Conservation (phyloP, 2,329 filamentous ascomycete species). For the Tolypocladium guangdongense region DNA sequence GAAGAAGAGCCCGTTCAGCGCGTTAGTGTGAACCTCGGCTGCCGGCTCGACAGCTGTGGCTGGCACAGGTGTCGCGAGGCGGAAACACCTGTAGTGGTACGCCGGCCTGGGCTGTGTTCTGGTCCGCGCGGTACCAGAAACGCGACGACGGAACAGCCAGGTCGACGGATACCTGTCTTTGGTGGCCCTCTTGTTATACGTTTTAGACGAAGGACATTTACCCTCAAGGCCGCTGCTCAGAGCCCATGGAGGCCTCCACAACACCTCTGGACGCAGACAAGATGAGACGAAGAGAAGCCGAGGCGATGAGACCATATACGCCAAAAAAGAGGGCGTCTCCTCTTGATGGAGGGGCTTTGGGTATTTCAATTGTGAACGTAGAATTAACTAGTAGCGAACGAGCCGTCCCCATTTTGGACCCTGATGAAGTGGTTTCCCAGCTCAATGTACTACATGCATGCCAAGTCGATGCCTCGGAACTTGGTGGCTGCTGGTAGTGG, state of each 20-base stretch:
- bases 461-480: not conserved
- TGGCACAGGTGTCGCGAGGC: not conserved
- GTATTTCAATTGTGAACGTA: not conserved
- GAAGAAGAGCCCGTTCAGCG: slow-evolving; percentile 69
- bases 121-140: no score
- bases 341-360: not conserved
- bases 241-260: not conserved
- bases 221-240: not conserved
- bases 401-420: not conserved
- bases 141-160: not conserved
- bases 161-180: not conserved
- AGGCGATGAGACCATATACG: no score
- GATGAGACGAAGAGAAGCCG: not conserved
- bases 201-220: not conserved
- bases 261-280: not conserved
- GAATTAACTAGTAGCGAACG: not conserved
- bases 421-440: not conserved
- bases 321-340: not conserved
- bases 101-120: not conserved
- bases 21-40: slow-evolving; percentile 10
- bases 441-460: not conserved
- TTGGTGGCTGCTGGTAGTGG: not conserved
- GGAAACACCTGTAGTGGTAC: no score
- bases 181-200: not conserved
- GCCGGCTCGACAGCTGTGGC: not conserved